phyloP scores from a whole-genome alignment of 805 yeast genomes.

The Nakazawaea ishiwadae region DNA sequence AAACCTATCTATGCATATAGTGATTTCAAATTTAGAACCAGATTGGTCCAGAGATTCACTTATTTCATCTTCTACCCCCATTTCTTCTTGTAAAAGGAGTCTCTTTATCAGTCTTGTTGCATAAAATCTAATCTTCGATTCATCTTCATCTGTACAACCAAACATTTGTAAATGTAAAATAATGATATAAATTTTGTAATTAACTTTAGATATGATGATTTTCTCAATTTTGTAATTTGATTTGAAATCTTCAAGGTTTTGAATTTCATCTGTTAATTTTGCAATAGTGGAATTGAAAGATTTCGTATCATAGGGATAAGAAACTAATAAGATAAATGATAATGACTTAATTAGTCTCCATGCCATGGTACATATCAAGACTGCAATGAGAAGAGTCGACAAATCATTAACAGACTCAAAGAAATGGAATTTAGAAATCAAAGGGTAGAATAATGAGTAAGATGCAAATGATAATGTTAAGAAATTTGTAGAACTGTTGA shows the following conservation, averaged over 20 bases:
- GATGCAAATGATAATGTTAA: slow-evolving; percentile 38
- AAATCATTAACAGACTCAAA: slow-evolving; percentile 35
- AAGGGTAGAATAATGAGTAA: slow-evolving; percentile 37
- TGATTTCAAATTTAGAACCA: slow-evolving; percentile 34
- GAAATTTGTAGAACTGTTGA: slow-evolving; percentile 24
- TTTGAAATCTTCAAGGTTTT: slow-evolving; percentile 46
- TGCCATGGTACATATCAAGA: slow-evolving; percentile 41
- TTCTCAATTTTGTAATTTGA: slow-evolving; percentile 40
- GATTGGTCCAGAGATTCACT: slow-evolving; percentile 23
- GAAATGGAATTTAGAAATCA: slow-evolving; percentile 17
- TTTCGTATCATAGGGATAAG: slow-evolving; percentile 43
- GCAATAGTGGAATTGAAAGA: slow-evolving; percentile 32
- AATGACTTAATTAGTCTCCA: slow-evolving; percentile 46
- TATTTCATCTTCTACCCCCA: slow-evolving; percentile 19
- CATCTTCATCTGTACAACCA: slow-evolving; percentile 74
- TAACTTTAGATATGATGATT: slow-evolving; percentile 57
- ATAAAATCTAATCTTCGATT: slow-evolving; percentile 48
- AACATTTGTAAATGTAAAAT: slow-evolving; percentile 51
- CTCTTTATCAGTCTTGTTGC: slow-evolving; percentile 36
- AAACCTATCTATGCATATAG: slow-evolving; percentile 36
- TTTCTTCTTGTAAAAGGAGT: slow-evolving; percentile 20
- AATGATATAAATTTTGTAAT: slow-evolving; percentile 54
- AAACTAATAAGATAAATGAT: slow-evolving; percentile 48
- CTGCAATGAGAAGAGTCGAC: slow-evolving; percentile 40
- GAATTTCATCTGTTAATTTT: slow-evolving; percentile 25